Conservation (phyloP, 176 grass and related monocot genomes). For the Oryza nivara region DNA sequence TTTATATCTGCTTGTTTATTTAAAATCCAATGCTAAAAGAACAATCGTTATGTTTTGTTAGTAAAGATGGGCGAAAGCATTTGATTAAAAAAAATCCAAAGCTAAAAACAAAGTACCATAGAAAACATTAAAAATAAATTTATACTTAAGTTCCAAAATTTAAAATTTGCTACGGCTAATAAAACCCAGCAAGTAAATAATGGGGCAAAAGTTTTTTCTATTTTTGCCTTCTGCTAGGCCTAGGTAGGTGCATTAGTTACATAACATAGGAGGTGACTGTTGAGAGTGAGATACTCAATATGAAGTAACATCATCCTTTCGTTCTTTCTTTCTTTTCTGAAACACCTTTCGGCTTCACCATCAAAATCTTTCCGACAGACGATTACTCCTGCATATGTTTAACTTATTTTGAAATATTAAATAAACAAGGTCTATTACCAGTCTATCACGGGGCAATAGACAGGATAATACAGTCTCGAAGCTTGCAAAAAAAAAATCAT, state of each 20-base stretch:
- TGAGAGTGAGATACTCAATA: neutral
- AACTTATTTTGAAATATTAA: neutral
- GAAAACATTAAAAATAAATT: no score
- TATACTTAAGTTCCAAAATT: no score
- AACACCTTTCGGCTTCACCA: slow-evolving; percentile 7
- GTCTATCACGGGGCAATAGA: neutral
- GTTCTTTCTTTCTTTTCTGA: neutral
- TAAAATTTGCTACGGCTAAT: no score
- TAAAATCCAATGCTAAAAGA: no score
- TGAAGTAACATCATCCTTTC: neutral
- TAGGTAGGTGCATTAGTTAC: neutral
- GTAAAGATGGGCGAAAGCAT: no score
- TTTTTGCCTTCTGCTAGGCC: neutral
- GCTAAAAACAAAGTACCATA: no score
- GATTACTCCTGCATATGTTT: neutral
- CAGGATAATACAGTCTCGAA: neutral
- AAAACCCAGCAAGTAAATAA: no score
- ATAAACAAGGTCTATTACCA: neutral
- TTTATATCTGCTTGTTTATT: no score
- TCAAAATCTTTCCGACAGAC: neutral
- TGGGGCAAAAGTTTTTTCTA: neutral
- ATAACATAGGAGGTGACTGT: neutral
- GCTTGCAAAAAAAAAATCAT: neutral
- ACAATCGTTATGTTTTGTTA: no score
- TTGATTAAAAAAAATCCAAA: no score